These are phyloP conservation scores for Pleoardoris graminearum DNA, from an alignment of 2,329 filamentous ascomycete genomes.

Conservation along the genomic window DNA sequence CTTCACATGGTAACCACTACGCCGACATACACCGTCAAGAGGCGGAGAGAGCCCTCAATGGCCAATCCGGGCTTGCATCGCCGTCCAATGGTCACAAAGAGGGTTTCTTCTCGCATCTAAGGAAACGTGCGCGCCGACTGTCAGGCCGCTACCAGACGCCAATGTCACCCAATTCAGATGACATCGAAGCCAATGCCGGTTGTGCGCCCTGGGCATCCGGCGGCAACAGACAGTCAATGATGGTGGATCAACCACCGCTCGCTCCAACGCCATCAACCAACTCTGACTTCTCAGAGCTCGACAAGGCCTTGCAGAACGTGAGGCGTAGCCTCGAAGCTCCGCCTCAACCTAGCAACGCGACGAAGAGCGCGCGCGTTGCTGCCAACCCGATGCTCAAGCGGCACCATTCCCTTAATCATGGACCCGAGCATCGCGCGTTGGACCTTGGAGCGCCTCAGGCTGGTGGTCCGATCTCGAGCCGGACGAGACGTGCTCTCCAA, in stretches of 20 bases:
- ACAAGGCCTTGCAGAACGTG: conserved; percentile 64
- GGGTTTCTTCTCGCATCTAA: conserved; percentile 95
- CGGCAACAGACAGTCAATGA: conserved; percentile 82
- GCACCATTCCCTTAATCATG: conserved; percentile 52
- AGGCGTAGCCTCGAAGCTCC: conserved; percentile 60
- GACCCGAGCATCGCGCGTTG: conserved; percentile 57
- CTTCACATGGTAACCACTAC: conserved; percentile 91
- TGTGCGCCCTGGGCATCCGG: conserved; percentile 81
- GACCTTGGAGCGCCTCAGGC: conserved; percentile 54
- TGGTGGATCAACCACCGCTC: conserved; percentile 61
- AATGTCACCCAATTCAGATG: conserved; percentile 77
- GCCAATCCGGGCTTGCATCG: conserved; percentile 73
- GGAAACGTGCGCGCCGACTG: conserved; percentile 88
- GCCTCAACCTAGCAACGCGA: conserved; percentile 33
- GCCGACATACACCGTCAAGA: conserved; percentile 87
- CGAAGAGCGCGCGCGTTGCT: conserved; percentile 44
- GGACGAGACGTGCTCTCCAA: conserved; percentile 76
- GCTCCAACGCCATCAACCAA: conserved; percentile 53
- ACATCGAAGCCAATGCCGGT: conserved; percentile 89
- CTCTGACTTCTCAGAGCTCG: conserved; percentile 61
- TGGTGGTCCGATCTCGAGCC: conserved; percentile 68
- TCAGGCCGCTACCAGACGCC: conserved; percentile 88
- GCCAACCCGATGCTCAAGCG: conserved; percentile 54
- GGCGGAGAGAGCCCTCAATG: conserved; percentile 86
- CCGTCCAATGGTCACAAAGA: conserved; percentile 83